Evolutionary conservation across 305 asterid species (phyloP), one percentile per base, ranked within the genome.

Genomic region (Plantago coronopus): DNA sequence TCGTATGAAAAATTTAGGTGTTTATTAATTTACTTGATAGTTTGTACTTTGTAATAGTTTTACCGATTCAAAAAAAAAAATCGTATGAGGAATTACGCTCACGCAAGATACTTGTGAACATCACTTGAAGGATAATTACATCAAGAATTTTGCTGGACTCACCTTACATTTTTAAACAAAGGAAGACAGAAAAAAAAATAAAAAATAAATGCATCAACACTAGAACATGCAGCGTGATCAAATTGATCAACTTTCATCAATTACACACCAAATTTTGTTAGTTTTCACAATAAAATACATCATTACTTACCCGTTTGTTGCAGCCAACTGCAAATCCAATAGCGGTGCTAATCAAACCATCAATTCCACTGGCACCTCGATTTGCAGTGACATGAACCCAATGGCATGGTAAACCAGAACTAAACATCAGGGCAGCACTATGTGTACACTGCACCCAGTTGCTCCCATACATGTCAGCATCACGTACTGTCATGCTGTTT

Each of bases 401-500:
- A 47, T 87, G 94, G 79, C 94, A 87, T 42, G 82, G 82, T 66
- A 87, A 74, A 70, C 88, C 91, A 48, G 87, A 67, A 65, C 72
- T 77, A 17, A 64, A 67, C 81, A 74, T 68, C 62, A 72, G 66
- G 27, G 84, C 65, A 60, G 73, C 53, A 61, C 62, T 74, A 43
- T 78, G 86, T 17, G 76, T 70, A 65, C 74, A 65, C 53, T 80
- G 79, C 75, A 73, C 87, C 86, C 78, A 67, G 69, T 73, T 85
- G 79, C 69, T 72, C 18, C 90, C 94, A 54, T 83, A 94, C 95
- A 85, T 94, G 78, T 94, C 96, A 20, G 93, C 89, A 71, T 94
- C 99, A 61, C 97, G 97, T 65, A 94, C 72, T 17, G 99, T 85
- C 99, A 94, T 94, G 93, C 99, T 94, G 85, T 94, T 94, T 61